Base-by-base conservation (phyloP, 2,329 filamentous ascomycete genomes). In the Alternaria brassicae region DNA sequence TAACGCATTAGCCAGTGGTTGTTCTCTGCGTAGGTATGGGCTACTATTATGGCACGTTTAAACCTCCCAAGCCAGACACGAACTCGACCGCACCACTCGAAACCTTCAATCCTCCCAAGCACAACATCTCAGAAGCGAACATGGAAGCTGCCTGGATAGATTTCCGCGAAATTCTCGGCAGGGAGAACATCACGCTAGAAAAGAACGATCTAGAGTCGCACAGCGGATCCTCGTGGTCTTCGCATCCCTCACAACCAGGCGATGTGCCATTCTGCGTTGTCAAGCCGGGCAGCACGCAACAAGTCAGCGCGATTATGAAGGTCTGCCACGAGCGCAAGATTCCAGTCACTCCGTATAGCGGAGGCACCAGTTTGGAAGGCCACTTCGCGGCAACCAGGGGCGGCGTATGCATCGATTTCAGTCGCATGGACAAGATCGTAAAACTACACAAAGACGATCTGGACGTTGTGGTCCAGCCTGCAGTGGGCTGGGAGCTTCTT, bases 301-400 rank as follows among this genome's bases (percentile, higher is more conserved):
- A 97, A 69, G 92, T 96, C 8, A 90, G 90, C n/a, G 82, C 84
- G 63, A 87, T 97, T 60, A 94, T 96, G 89, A 93, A 94, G 80
- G 81, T 97, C 56, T 97, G 93, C 80, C 91, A 96, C 76, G 79
- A 82, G 71, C 84, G 93, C 39, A 84, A 84, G 56, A 95, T 97
- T 63, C 93, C 93, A 5, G 92, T 97, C 23, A 93, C 91, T 3
- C 90, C 89, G 3, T 96, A 93, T 80, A 92, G 89, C 57, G 93
- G 93, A 41, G 93, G 93, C 32, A 97, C 93, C 7, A 93, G 90
- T 71, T 82, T 97, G 30, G 93, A 97, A 79, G 93, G 93, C 1
- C 92, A 97, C 77, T 96, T 91, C 77, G 88, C 92, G 1, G 87
- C 92, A 2, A 97, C 92, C 15, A 83, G 88, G 66, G 90, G 91